Evolutionary conservation across 2,329 filamentous ascomycete species (phyloP), one percentile per base, ranked within the genome.

Genomic region (Colletotrichum simmondsii): DNA sequence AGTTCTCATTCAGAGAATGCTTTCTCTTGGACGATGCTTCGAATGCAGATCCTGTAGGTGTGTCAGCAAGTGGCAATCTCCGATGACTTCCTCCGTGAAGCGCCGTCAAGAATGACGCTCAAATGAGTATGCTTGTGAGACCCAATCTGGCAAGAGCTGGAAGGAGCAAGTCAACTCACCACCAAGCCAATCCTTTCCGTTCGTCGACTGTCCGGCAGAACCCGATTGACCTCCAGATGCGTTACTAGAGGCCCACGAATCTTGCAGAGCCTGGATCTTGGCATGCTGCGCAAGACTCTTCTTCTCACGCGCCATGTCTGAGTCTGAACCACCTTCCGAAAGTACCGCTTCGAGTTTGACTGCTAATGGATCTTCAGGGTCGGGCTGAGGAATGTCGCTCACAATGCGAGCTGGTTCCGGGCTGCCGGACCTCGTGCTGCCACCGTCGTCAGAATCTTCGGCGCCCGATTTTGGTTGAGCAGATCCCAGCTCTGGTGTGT

Each of bases 191-290:
- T 65, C 61, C 42, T 60, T 65, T 63, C 42, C 26, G 3, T 24
- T 63, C 52, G 30, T 26, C 28, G n/a, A 16, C n/a, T 8, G 7
- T 10, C 12, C 30, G 37, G 56, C 12, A 12, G 57, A 63, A 49
- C 24, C 42, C 5, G 28, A 52, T 46, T 37, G 2, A 12, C 56
- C 4, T 32, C n/a, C 37, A 32, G 67, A 19, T 19, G 26, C n/a
- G 16, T 16, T 52, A 4, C 22, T 14, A 4, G 68, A 62, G n/a
- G 79, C 78, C 82, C 82, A 83, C 16, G 77, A 66, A 37, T 73
- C 74, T 67, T 83, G 81, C 22, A 79, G 69, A 4, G 76, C 77
- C 60, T 76, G 24, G 5, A 83, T 81, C 30, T 72, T 77, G 32
- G 77, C n/a, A 30, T 49, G 67, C 49, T 24, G 56, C 11, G 65